Base-by-base conservation (phyloP, 129 eudicot species). In the Silybum marianum region DNA sequence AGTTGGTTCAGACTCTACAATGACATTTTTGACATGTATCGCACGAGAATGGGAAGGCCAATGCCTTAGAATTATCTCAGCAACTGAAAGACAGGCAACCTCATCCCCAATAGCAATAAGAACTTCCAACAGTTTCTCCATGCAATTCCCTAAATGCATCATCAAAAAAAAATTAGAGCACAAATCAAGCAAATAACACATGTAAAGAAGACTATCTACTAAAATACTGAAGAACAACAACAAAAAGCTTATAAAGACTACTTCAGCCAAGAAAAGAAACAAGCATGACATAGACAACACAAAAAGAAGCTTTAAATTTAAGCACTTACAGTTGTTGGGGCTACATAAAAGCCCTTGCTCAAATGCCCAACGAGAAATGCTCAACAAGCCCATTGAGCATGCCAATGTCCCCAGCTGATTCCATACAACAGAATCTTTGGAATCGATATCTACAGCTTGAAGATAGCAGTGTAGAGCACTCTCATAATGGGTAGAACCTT, bases 21-120 rank as follows among this genome's bases (percentile, higher is more conserved):
- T 93, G 58, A 95, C 94, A 75, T 48, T 85, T 78, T 90, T 95
- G 73, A 91, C 97, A 74, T 88, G 89, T 88, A 95, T 84, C 16
- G 99, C 98, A 71, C 99, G 99, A 63, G 97, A 81, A 87, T 95
- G 99, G 69, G 97, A 89, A 72, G 99, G 99, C 99, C 99, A 95
- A 69, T 95, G 97, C 82, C 87, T 82, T 75, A 95, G 84, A 75
- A 95, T 89, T 72, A 95, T 78, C 73, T 95, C 92, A 16, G 98
- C 91, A 71, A 95, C 95, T 51, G 95, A 91, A 85, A 93, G 95
- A 80, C 95, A 92, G 21, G 99, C 90, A 77, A 93, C 91, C 84
- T 95, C 99, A 72, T 95, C 99, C 62, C 99, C 97, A 40, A 95
- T 95, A 39, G 99, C 99, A 76, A 95, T 93, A 46, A 95, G 91